Conservation (phyloP, 2,329 filamentous ascomycete species). For the Aspergillus phoenicis region DNA sequence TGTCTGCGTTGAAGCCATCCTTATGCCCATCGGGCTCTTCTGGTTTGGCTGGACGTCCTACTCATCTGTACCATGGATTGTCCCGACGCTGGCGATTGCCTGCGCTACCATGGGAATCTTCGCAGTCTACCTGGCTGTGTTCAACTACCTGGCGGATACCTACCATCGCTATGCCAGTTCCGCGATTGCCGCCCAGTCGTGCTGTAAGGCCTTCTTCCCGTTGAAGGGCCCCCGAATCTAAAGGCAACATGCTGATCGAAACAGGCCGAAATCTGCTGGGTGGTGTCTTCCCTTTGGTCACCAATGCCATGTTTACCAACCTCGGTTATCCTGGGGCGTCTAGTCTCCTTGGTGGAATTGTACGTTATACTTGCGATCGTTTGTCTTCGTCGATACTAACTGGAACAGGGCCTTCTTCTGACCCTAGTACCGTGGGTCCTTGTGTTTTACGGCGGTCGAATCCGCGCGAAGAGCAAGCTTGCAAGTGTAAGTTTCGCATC, state of each 20-base stretch:
- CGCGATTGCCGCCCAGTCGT: constrained; percentile 82
- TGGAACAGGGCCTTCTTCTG: constrained; percentile 54
- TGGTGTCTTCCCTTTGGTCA: constrained; percentile 78
- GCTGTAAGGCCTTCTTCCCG: constrained; percentile 54
- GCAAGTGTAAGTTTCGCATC: constrained; percentile 55
- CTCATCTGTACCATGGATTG: constrained; percentile 68
- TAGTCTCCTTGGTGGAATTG: constrained; percentile 74
- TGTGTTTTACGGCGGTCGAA: constrained; percentile 74
- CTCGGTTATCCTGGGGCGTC: constrained; percentile 72
- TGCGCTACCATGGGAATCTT: constrained; percentile 85
- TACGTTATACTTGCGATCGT: constrained; percentile 31
- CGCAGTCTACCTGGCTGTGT: constrained; percentile 81
- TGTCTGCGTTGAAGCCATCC: constrained; percentile 71
- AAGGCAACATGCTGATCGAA: background rate
- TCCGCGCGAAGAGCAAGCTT: constrained; percentile 75
- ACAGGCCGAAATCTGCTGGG: constrained; percentile 72
- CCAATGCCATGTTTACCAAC: constrained; percentile 69
- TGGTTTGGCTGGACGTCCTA: constrained; percentile 75
- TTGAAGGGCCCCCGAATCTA: background rate
- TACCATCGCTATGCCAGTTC: constrained; percentile 85
- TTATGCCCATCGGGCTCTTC: constrained; percentile 79
- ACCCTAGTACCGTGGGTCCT: constrained; percentile 87
- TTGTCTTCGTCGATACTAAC: constrained; percentile 11
- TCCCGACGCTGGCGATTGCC: constrained; percentile 68
- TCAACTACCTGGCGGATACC: constrained; percentile 89